phyloP scores from a whole-genome alignment of 169 alveolate species.

The Plasmodium fragile region DNA sequence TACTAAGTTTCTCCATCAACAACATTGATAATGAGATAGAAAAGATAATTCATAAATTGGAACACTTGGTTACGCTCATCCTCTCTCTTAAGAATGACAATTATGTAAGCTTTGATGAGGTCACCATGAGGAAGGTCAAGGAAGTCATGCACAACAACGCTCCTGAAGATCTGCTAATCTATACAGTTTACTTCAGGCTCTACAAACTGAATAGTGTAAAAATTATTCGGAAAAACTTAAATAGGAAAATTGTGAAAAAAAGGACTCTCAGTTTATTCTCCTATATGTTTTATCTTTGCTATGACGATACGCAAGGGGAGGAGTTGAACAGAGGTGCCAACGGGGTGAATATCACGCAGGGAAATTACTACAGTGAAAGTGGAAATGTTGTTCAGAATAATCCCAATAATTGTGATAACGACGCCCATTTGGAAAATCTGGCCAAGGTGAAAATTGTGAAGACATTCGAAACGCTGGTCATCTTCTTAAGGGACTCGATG shows the following conservation, averaged over 20 bases:
- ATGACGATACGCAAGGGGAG: conserved; percentile 9
- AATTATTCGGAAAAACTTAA: conserved; percentile 49
- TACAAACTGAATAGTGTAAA: conserved; percentile 43
- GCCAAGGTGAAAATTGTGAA: conserved; percentile 43
- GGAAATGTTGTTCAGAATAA: neutral
- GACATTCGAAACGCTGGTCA: conserved; percentile 58
- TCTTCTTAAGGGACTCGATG: conserved; percentile 64
- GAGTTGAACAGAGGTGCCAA: neutral
- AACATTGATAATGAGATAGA: conserved; percentile 48
- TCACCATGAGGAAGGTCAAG: conserved; percentile 4
- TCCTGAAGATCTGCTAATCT: conserved; percentile 29
- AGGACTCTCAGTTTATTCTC: conserved; percentile 59
- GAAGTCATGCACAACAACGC: neutral
- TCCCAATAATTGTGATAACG: neutral
- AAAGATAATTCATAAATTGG: conserved; percentile 36
- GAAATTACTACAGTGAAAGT: neutral
- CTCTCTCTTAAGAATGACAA: conserved; percentile 18
- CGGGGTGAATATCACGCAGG: neutral
- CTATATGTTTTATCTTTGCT: conserved; percentile 63
- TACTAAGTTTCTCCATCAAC: conserved; percentile 29
- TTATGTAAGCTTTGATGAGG: conserved; percentile 46
- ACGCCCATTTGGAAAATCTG: neutral
- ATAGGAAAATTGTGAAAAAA: conserved; percentile 39
- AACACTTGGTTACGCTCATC: conserved; percentile 10
- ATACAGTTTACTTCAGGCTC: conserved; percentile 55